Evolutionary conservation across 1,284 basidiomycete genomes (phyloP), one percentile per base, ranked within the genome.

Genomic region (Mycena citricolor): DNA sequence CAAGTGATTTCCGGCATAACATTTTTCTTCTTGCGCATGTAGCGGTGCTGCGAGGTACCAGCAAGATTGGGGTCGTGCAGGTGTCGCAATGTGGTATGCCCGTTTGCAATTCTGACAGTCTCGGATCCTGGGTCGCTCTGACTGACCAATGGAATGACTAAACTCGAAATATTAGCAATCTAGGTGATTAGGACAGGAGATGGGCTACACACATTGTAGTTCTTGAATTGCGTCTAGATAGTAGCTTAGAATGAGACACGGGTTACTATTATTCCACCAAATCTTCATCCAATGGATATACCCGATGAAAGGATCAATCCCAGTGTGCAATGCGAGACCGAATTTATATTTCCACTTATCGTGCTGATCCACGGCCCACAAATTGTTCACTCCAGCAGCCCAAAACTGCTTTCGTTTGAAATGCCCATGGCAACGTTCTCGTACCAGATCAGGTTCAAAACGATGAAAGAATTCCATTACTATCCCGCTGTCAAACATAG

Each of bases 241-340:
- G 32, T 64, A 69, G 0, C 48, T 51, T 2, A 49, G 37, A 30
- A 73, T 61, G 1, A 71, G 55, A 0, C 57, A 47, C 2, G 69
- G 66, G 38, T 74, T 71, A 0, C 36, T 47, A 32, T 73, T 71
- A 1, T 56, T 68, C 67, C 66, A 72, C 71, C 67, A 73, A 8
- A 69, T 56, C 28, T 59, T 63, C 24, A 66, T 24, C 67, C 69
- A 74, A 3, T 56, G 25, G 12, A 66, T 55, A 0, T 32, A 20
- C 1, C 67, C 64, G 17, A 57, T 26, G 40, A 57, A 65, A 5
- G 65, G 61, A 30, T 74, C 68, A 6, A 66, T 37, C 0, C 62
- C 51, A 21, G 54, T 43, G 49, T 74, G 71, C 0, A 73, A 40
- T 33, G 36, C 60, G 0, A 73, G 54, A 0, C 65, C 63, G 49